Conservation (phyloP, 257 asterid genomes). For the Gentiana straminea region DNA sequence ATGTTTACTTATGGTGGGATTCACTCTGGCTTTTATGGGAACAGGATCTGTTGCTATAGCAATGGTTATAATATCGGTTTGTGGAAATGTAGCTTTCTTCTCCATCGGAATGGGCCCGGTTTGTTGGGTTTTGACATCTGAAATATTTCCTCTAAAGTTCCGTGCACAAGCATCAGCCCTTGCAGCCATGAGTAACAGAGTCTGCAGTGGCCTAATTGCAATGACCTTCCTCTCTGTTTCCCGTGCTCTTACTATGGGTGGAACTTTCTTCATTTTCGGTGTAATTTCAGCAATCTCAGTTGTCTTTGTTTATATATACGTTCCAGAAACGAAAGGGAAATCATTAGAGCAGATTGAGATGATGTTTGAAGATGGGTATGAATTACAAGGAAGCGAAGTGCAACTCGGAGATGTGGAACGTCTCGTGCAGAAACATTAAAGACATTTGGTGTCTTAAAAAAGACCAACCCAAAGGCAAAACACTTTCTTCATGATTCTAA, state of each 20-base stretch:
- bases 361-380: constrained; percentile 50
- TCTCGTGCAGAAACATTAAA: constrained; percentile 43
- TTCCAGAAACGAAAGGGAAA: constrained; percentile 91
- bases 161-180: constrained; percentile 93
- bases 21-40: constrained; percentile 36
- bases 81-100: constrained; percentile 86
- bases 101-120: constrained; percentile 85
- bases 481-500: too few relatives aligned
- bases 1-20: constrained; percentile 47
- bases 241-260: constrained; percentile 47
- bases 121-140: constrained; percentile 89
- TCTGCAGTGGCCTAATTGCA: constrained; percentile 80
- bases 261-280: constrained; percentile 58
- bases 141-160: constrained; percentile 65
- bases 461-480: too few relatives aligned
- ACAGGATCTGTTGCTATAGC: constrained; percentile 35
- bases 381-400: constrained; percentile 34
- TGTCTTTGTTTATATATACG: constrained; percentile 42
- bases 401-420: constrained; percentile 66
- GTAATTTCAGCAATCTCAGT: constrained; percentile 48
- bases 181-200: constrained; percentile 86
- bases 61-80: constrained; percentile 42
- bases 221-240: constrained; percentile 91
- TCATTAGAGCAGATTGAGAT: constrained; percentile 77
- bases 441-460: too few relatives aligned